Evolutionary conservation across 1,284 basidiomycete species (phyloP).

Genomic region (Trametes pubescens): DNA sequence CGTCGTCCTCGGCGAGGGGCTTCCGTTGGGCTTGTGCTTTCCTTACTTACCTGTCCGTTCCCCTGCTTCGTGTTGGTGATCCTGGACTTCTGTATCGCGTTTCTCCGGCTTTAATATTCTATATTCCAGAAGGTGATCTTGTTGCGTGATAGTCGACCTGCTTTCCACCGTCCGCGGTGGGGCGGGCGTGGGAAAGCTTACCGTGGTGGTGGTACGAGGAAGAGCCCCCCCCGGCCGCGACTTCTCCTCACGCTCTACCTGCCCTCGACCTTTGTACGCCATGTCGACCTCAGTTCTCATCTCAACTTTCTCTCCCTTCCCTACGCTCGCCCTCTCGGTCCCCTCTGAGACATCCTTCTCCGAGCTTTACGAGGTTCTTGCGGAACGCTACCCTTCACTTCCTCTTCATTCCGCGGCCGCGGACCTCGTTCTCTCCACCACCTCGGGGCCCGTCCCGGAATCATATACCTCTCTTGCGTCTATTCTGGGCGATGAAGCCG

Average conservation of each 20-base stretch:
- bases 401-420: conserved; percentile 48
- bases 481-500: conserved; percentile 42
- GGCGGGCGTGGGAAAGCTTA: too few relatives aligned
- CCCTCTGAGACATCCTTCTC: conserved; percentile 58
- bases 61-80: too few relatives aligned
- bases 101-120: too few relatives aligned
- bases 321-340: conserved; percentile 70
- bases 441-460: conserved; percentile 57
- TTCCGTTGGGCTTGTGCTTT: too few relatives aligned
- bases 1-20: too few relatives aligned
- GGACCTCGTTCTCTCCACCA: conserved; percentile 60
- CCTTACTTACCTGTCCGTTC: too few relatives aligned
- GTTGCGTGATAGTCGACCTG: too few relatives aligned
- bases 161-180: too few relatives aligned
- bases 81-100: too few relatives aligned
- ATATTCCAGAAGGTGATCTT: too few relatives aligned
- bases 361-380: conserved; percentile 60
- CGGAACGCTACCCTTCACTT: conserved; percentile 63
- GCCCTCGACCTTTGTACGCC: conserved; percentile 15
- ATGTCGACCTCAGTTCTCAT: conserved; percentile 68
- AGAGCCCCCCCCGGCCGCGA: too few relatives aligned
- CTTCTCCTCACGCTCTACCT: not conserved
- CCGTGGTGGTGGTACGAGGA: too few relatives aligned
- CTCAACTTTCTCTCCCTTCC: conserved; percentile 79
- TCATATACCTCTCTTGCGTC: conserved; percentile 54